Evolutionary conservation across 164 flowering plant species (phyloP).

Genomic region (Tetracentron sinense): DNA sequence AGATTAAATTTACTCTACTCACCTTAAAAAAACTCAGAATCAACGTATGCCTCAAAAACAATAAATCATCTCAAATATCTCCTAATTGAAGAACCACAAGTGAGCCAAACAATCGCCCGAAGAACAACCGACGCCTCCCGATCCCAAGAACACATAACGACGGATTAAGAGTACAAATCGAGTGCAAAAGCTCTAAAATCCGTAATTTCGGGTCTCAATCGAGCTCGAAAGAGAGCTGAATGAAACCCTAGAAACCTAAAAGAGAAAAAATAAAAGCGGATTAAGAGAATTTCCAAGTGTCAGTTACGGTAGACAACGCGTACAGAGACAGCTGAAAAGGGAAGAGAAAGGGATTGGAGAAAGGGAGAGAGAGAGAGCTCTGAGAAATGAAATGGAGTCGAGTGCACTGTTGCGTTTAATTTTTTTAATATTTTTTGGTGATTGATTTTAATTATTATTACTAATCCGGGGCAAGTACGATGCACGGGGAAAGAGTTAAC

Average conservation of each 20-base stretch:
- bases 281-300: too few relatives aligned
- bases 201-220: not conserved
- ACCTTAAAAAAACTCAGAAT: not conserved
- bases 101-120: not conserved
- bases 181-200: not conserved
- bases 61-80: not conserved
- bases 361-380: too few relatives aligned
- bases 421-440: too few relatives aligned
- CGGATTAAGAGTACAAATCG: not conserved
- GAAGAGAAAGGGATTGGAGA: too few relatives aligned
- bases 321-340: too few relatives aligned
- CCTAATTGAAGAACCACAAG: not conserved
- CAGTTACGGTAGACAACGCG: too few relatives aligned
- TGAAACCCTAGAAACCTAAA: not conserved
- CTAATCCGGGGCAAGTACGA: too few relatives aligned
- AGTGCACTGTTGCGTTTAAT: too few relatives aligned
- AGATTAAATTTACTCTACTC: not conserved
- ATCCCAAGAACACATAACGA: not conserved
- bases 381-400: too few relatives aligned
- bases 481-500: too few relatives aligned
- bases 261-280: too few relatives aligned
- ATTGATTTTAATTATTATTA: too few relatives aligned
- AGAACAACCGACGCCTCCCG: not conserved
- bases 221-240: not conserved
- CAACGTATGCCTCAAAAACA: not conserved